Evolutionary conservation across 129 eudicot species (phyloP).

Genomic region (Artemisia annua): DNA sequence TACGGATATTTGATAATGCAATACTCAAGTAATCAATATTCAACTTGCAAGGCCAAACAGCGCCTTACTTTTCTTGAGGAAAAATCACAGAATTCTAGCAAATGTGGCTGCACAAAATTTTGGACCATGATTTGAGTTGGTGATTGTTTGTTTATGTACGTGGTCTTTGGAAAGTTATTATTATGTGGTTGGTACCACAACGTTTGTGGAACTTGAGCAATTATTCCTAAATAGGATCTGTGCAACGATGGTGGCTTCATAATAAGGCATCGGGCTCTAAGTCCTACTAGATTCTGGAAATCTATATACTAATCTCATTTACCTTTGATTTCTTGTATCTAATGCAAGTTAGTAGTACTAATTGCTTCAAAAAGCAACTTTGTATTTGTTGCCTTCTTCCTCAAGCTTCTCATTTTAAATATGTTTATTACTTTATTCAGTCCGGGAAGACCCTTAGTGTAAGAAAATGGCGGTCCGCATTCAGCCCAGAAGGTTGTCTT

Average conservation of each 20-base stretch:
- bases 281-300: no score
- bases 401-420: background rate
- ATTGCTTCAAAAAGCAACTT: background rate
- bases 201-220: background rate
- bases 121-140: conserved; percentile 17
- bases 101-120: background rate
- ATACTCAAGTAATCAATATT: no score
- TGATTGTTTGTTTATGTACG: background rate
- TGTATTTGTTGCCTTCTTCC: background rate
- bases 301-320: no score
- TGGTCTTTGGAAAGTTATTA: background rate
- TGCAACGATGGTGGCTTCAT: no score
- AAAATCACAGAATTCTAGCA: no score
- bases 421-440: conserved; percentile 37
- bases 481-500: conserved; percentile 80
- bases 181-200: background rate
- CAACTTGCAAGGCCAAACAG: no score
- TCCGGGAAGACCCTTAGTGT: conserved; percentile 86
- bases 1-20: no score
- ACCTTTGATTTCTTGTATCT: no score
- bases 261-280: no score
- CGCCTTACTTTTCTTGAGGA: no score
- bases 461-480: conserved; percentile 83
- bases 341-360: background rate
- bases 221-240: no score